Evolutionary conservation across 2,329 filamentous ascomycete genomes (phyloP), one percentile per base, ranked within the genome.

Genomic region (Penicillium decumbens): DNA sequence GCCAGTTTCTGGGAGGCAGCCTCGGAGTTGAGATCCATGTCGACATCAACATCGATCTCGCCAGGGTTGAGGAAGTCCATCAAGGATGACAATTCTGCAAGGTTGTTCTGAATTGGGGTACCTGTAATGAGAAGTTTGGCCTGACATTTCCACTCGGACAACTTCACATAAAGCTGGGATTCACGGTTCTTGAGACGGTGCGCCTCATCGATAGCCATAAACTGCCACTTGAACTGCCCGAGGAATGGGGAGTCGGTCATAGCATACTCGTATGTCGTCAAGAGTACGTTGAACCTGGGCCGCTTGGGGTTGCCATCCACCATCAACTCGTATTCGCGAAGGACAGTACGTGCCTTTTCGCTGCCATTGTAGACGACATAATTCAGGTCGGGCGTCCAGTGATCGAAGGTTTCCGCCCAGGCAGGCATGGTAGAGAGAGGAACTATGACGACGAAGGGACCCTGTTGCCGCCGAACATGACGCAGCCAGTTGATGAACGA

Each of bases 11-110:
- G 80, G 63, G 91, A 90, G 0, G 92, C 92, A 64, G 88, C 85
- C 56, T 86, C 84, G 0, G 88, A 86, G 49, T 80, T 80, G 33
- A 98, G 77, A 59, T 97, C 92, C 63, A 98, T 83, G 56, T 97
- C 88, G 50, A 92, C 89, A 55, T 97, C 92, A 50, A 98, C 91
- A 37, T 87, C 77, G 45, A 97, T 85, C 67, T 90, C 85, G 32
- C 92, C 93, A n/a, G 95, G 95, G 71, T 95, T 97, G 25, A 98
- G 75, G 67, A 98, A 98, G 71, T 98, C 92, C 71, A 98, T 86
- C 27, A 98, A 77, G 0, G 95, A 89, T 37, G 90, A 89, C 8
- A 98, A 76, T 71, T 98, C 95, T 18, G 89, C 89, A 20, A 98
- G 77, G 37, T 95, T 97, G 68, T 98, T 98, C 68, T 98, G 93